These are phyloP conservation scores for Rhynchosporium agropyri DNA, from an alignment of 2,329 filamentous ascomycete genomes.

Conservation along the genomic window DNA sequence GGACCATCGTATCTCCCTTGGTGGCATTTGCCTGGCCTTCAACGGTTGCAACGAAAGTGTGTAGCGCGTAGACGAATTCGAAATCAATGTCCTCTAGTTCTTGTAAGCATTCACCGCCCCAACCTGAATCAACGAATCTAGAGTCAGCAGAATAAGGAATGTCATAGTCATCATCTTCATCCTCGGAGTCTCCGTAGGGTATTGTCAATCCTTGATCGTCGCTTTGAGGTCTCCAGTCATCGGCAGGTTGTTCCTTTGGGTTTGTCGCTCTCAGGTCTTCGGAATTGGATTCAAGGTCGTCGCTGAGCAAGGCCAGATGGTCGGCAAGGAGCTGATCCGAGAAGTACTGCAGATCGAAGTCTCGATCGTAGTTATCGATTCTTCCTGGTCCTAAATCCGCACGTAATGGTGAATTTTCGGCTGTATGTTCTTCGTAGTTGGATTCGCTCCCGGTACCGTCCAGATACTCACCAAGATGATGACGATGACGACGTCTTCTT, in stretches of 20 bases:
- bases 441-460: conserved; percentile 32
- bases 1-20: conserved; percentile 98
- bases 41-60: conserved; percentile 96
- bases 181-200: conserved; percentile 51
- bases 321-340: conserved; percentile 27
- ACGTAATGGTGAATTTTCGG: conserved; percentile 18
- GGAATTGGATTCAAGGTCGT: conserved; percentile 8
- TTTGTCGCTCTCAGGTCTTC: conserved; percentile 5
- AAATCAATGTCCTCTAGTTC: conserved; percentile 98
- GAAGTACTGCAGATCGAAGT: conserved; percentile 30
- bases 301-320: conserved; percentile 12
- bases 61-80: conserved; percentile 97
- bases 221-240: conserved; percentile 37
- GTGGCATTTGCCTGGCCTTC: conserved; percentile 98
- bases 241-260: conserved; percentile 36
- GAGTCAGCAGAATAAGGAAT: conserved; percentile 54
- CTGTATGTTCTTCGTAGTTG: conserved; percentile 58
- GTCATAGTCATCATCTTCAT: conserved; percentile 60
- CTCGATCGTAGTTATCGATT: conserved; percentile 29
- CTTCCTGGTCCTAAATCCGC: conserved; percentile 1
- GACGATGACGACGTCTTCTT: conserved; percentile 47
- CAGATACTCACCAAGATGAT: conserved; percentile 54
- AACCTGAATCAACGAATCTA: conserved; percentile 70
- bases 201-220: conserved; percentile 37
- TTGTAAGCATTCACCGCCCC: conserved; percentile 84